Evolutionary conservation across 148 eudicot genomes (phyloP).

Genomic region (Rhododendron ferrugineum): DNA sequence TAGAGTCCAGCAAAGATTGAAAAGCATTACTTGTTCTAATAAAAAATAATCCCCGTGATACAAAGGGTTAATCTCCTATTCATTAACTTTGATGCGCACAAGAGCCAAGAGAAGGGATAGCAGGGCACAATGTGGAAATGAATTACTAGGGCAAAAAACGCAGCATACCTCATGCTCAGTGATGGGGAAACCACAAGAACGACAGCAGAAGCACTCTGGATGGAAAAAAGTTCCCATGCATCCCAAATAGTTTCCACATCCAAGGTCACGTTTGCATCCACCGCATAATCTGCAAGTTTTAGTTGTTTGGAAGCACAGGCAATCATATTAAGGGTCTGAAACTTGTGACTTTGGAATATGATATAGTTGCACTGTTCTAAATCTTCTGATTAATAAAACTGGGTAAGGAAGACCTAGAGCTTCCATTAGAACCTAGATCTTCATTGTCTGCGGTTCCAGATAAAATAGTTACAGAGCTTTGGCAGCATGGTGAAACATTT

Average conservation of each 20-base stretch:
- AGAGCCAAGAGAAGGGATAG: not conserved
- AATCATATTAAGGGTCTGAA: not conserved
- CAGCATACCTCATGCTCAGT: conserved; percentile 81
- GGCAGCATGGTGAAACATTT: not conserved
- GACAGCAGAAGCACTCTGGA: conserved; percentile 88
- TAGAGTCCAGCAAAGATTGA: conserved; percentile 9
- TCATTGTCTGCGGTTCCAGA: not conserved
- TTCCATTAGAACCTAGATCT: not conserved
- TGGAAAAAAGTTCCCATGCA: conserved; percentile 91
- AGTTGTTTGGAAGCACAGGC: conserved; percentile 6
- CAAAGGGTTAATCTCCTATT: not conserved
- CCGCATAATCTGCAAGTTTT: conserved; percentile 60
- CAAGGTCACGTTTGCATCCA: conserved; percentile 85
- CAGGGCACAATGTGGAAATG: not conserved
- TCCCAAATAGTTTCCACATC: conserved; percentile 77
- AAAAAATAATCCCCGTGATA: not conserved
- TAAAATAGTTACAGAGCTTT: not conserved
- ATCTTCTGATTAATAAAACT: conserved; percentile 1
- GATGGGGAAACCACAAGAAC: conserved; percentile 69
- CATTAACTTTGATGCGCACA: not conserved
- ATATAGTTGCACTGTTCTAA: not conserved
- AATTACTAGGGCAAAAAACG: not conserved
- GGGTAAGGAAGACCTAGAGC: conserved; percentile 3
- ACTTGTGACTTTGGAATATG: conserved; percentile 1
- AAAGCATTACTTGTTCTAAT: not conserved